Evolutionary conservation across 257 asterid species (phyloP).

Genomic region (Verbena officinalis): DNA sequence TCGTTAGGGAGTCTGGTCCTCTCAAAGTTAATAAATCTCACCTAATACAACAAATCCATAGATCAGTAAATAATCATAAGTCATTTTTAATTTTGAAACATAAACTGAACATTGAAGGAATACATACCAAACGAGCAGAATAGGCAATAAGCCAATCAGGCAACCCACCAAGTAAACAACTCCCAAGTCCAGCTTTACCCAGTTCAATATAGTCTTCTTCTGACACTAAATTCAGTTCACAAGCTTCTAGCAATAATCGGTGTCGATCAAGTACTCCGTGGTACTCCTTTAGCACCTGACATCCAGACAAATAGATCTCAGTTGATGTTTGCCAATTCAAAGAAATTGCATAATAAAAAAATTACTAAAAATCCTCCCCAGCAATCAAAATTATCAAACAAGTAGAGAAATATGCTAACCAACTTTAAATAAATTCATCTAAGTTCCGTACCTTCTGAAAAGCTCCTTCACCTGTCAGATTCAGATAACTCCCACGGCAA

Average conservation of each 20-base stretch:
- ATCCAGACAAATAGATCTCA: conserved; percentile 28
- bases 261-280: conserved; percentile 94
- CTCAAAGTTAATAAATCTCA: conserved; percentile 95
- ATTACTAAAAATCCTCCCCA: neutral
- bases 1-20: conserved; percentile 87
- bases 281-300: conserved; percentile 78
- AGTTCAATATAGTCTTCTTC: conserved; percentile 96
- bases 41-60: conserved; percentile 51
- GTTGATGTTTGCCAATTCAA: conserved; percentile 11
- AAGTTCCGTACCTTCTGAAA: conserved; percentile 71
- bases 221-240: conserved; percentile 86
- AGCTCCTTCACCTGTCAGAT: conserved; percentile 97
- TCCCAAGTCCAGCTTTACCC: conserved; percentile 95
- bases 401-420: conserved; percentile 4
- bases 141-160: conserved; percentile 98
- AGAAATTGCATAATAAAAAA: neutral
- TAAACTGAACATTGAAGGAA: conserved; percentile 19
- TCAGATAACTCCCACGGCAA: conserved; percentile 97
- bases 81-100: neutral
- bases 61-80: conserved; percentile 24
- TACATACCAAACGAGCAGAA: conserved; percentile 83
- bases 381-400: neutral
- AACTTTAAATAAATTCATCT: conserved; percentile 14
- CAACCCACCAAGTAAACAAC: conserved; percentile 96
- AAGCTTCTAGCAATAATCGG: conserved; percentile 84